These are phyloP conservation scores for Diaporthe caulivora DNA, from an alignment of 2,329 filamentous ascomycete genomes.

Conservation along the genomic window DNA sequence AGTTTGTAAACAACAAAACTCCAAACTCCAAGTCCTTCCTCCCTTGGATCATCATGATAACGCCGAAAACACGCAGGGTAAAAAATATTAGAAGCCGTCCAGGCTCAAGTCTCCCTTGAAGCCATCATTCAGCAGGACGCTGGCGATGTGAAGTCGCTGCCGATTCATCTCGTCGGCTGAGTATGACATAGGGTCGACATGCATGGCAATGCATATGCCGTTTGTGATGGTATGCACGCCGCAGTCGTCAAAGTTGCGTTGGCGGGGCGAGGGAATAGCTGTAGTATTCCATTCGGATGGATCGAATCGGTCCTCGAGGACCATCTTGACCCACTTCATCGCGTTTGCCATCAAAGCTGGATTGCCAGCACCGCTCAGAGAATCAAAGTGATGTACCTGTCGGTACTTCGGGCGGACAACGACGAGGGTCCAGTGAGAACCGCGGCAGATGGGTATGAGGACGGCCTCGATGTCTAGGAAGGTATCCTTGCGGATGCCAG, in stretches of 20 bases:
- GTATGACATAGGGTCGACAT: conserved; percentile 66
- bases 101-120: conserved; percentile 72
- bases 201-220: conserved; percentile 71
- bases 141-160: conserved; percentile 73
- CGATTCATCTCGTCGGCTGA: conserved; percentile 65
- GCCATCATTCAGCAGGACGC: conserved; percentile 75
- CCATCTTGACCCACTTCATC: conserved; percentile 67
- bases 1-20: background rate
- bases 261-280: conserved; percentile 63
- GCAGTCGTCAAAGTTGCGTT: conserved; percentile 79
- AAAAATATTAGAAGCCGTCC: conserved; percentile 48
- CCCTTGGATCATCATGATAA: background rate
- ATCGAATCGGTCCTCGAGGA: conserved; percentile 68
- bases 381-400: conserved; percentile 78
- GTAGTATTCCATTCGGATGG: conserved; percentile 71
- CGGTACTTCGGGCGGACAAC: conserved; percentile 72
- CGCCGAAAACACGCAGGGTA: background rate
- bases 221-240: conserved; percentile 84
- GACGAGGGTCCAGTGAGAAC: conserved; percentile 78
- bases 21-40: background rate
- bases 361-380: conserved; percentile 62
- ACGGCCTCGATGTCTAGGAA: conserved; percentile 76
- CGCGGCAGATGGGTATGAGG: conserved; percentile 76
- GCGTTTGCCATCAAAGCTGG: conserved; percentile 55
- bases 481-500: conserved; percentile 69